Evolutionary conservation across 805 yeast genomes (phyloP).

Genomic region (Cyberlindnera subsufficiens): DNA sequence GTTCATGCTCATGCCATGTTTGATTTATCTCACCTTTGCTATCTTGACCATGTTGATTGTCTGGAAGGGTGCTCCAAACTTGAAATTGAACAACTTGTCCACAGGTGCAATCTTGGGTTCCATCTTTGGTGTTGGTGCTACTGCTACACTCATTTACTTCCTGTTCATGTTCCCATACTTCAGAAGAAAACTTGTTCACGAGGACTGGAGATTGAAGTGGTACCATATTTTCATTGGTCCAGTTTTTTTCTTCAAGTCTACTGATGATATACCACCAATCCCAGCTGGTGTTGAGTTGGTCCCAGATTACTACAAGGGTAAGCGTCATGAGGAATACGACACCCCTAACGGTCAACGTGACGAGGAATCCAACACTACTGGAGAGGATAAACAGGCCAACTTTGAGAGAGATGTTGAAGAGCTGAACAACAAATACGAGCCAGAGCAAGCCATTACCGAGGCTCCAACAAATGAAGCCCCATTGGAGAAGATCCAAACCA

Average conservation of each 20-base stretch:
- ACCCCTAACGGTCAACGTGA: not conserved
- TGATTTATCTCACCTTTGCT: slow-evolving; percentile 54
- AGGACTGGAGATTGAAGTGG: slow-evolving; percentile 63
- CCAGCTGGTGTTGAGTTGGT: slow-evolving; percentile 53
- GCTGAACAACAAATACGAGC: slow-evolving; percentile 14
- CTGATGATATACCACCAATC: slow-evolving; percentile 58
- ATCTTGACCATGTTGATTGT: slow-evolving; percentile 71
- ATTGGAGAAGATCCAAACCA: slow-evolving; percentile 25
- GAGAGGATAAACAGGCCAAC: slow-evolving; percentile 14
- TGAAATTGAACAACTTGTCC: slow-evolving; percentile 48
- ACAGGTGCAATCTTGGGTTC: slow-evolving; percentile 50
- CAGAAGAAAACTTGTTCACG: slow-evolving; percentile 50
- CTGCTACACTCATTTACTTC: slow-evolving; percentile 45
- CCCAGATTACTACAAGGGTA: slow-evolving; percentile 62
- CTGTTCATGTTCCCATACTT: slow-evolving; percentile 56
- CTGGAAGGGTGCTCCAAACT: slow-evolving; percentile 75
- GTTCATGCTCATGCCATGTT: slow-evolving; percentile 49
- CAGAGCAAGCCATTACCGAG: slow-evolving; percentile 3
- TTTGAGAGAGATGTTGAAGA: slow-evolving; percentile 19
- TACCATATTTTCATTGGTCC: slow-evolving; percentile 57
- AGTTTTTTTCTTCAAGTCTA: slow-evolving; percentile 43
- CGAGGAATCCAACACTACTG: slow-evolving; percentile 8
- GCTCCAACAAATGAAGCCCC: slow-evolving; percentile 4
- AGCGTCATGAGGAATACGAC: slow-evolving; percentile 30
- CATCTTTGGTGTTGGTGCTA: slow-evolving; percentile 60